Evolutionary conservation across 805 yeast species (phyloP).

Genomic region (Monosporozyma siamensis): DNA sequence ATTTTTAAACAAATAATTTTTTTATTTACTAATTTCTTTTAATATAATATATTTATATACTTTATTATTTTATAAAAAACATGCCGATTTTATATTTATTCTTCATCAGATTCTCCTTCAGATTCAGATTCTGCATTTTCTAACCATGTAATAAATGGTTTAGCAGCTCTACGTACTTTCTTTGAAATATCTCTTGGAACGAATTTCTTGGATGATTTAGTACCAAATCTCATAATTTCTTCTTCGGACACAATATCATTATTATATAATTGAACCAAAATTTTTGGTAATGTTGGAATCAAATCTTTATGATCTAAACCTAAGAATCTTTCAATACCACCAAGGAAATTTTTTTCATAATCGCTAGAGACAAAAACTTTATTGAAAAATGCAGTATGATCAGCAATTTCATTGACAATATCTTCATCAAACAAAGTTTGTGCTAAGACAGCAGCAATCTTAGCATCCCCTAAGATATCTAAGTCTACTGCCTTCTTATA

Average conservation of each 20-base stretch:
- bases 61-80: background rate
- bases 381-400: slow-evolving; percentile 73
- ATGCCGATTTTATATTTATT: slow-evolving; percentile 1
- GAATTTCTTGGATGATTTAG: slow-evolving; percentile 80
- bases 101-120: slow-evolving; percentile 38
- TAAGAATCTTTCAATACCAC: slow-evolving; percentile 90
- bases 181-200: slow-evolving; percentile 87
- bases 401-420: slow-evolving; percentile 59
- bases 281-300: slow-evolving; percentile 67
- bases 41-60: too few relatives aligned
- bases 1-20: too few relatives aligned
- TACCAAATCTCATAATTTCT: slow-evolving; percentile 73
- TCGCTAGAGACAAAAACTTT: slow-evolving; percentile 55
- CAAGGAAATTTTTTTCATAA: slow-evolving; percentile 81
- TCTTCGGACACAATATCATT: slow-evolving; percentile 80
- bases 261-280: slow-evolving; percentile 73
- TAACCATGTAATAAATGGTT: slow-evolving; percentile 91
- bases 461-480: slow-evolving; percentile 59
- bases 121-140: slow-evolving; percentile 84
- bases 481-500: slow-evolving; percentile 81
- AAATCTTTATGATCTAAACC: slow-evolving; percentile 73
- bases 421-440: slow-evolving; percentile 79
- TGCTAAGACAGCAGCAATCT: slow-evolving; percentile 83
- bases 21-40: too few relatives aligned
- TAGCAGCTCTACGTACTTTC: slow-evolving; percentile 92